Percentiles rank a stretch among this genome's conserved stretches.
phyloP scores from a whole-genome alignment of 352 stramenopile species.

The Globisporangium nunn region DNA sequence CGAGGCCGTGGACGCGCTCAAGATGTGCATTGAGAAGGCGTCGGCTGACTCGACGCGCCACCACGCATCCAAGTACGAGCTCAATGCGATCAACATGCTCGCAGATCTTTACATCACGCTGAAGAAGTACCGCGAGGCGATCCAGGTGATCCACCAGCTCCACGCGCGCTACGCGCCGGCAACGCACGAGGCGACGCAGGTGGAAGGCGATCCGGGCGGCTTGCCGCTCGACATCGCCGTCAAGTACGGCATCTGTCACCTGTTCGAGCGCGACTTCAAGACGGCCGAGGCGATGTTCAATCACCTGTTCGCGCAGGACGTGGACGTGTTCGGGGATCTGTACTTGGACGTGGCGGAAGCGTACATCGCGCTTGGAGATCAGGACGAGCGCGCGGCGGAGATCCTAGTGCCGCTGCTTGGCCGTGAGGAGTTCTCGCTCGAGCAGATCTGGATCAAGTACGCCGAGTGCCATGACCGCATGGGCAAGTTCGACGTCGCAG shows the following conservation, averaged over 20 bases:
- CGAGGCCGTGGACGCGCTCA: constrained; percentile 74
- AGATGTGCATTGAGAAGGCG: constrained; percentile 80
- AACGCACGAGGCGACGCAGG: constrained; percentile 46
- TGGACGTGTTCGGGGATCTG: constrained; percentile 78
- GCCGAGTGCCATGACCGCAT: constrained; percentile 68
- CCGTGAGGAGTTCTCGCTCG: constrained; percentile 59
- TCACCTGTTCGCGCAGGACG: constrained; percentile 75
- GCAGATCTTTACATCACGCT: constrained; percentile 82
- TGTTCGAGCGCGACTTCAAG: constrained; percentile 67
- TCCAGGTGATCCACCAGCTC: constrained; percentile 72
- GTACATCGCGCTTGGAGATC: constrained; percentile 62
- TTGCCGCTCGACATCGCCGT: constrained; percentile 82
- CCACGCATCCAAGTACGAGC: constrained; percentile 70
- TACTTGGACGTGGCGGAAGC: constrained; percentile 81
- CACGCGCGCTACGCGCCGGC: constrained; percentile 52
- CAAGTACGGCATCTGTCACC: constrained; percentile 83
- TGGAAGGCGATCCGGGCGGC: constrained; percentile 55
- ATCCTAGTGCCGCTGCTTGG: constrained; percentile 63
- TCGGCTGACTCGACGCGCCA: constrained; percentile 54
- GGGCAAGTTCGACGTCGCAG: constrained; percentile 48
- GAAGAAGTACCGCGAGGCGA: constrained; percentile 76
- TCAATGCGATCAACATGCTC: constrained; percentile 87
- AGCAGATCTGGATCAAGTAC: constrained; percentile 81
- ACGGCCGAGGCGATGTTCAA: constrained; percentile 80
- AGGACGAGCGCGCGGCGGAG: constrained; percentile 57